Percentiles rank a stretch among this genome's conserved stretches.
These are phyloP conservation scores for Firmiana major DNA, from an alignment of 345 rosid species.

Conservation along the genomic window DNA sequence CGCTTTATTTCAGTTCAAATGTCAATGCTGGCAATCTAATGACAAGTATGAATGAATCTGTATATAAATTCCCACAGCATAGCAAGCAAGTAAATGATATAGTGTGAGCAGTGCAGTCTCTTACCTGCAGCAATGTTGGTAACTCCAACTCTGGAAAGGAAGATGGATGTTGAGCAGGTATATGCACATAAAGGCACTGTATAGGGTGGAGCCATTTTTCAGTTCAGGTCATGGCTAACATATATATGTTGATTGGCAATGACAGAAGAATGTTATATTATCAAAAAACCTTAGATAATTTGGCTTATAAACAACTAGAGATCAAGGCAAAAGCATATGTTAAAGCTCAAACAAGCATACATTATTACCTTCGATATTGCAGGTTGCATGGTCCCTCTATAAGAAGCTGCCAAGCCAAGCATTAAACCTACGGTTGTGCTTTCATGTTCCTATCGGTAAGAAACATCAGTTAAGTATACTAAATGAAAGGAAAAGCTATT, in stretches of 20 bases:
- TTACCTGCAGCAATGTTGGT: constrained; percentile 88
- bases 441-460: constrained; percentile 68
- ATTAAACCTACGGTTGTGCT: constrained; percentile 86
- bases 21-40: not conserved
- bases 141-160: constrained; percentile 84
- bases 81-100: not conserved
- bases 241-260: not conserved
- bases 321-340: constrained; percentile 1
- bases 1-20: not conserved
- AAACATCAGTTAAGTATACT: constrained; percentile 20
- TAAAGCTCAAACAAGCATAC: constrained; percentile 11
- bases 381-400: constrained; percentile 92
- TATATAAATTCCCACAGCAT: not conserved
- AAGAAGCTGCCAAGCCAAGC: constrained; percentile 97
- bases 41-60: not conserved
- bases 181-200: constrained; percentile 86
- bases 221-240: constrained; percentile 9
- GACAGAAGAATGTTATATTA: not conserved
- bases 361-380: constrained; percentile 71
- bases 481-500: not conserved
- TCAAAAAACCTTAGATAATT: not conserved
- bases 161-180: constrained; percentile 81
- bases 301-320: constrained; percentile 17
- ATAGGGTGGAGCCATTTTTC: constrained; percentile 22
- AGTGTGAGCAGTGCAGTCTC: not conserved